Percentiles rank a stretch among this genome's conserved stretches.
Evolutionary conservation across 352 stramenopile species (phyloP).

Genomic region (Globisporangium cystogenes): DNA sequence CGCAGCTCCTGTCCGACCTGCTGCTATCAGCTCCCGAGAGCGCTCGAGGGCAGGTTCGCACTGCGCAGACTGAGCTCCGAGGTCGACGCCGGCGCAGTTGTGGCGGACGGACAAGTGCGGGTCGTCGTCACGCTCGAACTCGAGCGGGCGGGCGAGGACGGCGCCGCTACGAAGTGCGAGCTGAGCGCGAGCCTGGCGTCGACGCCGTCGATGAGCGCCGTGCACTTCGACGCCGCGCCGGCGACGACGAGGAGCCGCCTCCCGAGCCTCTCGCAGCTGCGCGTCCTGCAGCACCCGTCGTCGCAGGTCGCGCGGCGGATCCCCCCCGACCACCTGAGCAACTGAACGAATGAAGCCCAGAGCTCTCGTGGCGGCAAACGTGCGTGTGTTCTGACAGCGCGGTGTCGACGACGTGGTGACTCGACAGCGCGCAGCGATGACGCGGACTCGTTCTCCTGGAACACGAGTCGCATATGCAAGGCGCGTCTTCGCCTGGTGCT

Average conservation of each 20-base stretch:
- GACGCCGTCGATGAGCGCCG: background rate
- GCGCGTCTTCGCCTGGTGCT: conserved; percentile 10
- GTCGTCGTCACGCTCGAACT: conserved; percentile 1
- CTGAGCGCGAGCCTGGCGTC: background rate
- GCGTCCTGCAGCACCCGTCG: background rate
- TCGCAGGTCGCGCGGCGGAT: background rate
- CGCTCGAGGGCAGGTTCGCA: conserved; percentile 3
- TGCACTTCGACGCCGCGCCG: background rate
- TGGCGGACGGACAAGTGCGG: background rate
- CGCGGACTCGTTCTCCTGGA: no score
- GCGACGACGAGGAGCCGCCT: background rate
- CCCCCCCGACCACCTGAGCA: no score
- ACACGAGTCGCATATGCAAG: conserved; percentile 7
- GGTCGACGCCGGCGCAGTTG: background rate
- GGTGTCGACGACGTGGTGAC: no score
- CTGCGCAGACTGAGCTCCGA: conserved; percentile 1
- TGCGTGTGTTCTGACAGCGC: no score
- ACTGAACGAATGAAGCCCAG: no score
- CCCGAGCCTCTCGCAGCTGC: background rate
- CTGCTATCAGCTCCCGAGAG: conserved; percentile 43
- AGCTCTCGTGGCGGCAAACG: no score
- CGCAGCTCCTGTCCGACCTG: conserved; percentile 77
- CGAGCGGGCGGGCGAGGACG: background rate
- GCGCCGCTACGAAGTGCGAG: background rate
- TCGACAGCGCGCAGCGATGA: no score